phyloP scores from a whole-genome alignment of 768 basidiomycete genomes.

The Asterophora lycoperdoides region DNA sequence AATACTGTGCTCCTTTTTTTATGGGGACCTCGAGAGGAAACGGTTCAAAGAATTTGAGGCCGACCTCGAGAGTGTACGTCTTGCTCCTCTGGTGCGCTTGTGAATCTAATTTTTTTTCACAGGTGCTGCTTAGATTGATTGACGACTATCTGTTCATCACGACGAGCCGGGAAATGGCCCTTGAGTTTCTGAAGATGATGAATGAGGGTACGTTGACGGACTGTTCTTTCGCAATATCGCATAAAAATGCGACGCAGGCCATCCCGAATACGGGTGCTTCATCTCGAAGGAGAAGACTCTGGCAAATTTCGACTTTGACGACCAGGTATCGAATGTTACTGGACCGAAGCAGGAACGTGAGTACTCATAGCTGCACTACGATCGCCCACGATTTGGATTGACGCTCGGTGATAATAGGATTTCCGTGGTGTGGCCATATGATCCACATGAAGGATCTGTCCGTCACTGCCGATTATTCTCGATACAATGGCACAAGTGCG shows the following conservation, averaged over 20 bases:
- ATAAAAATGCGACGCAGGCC: constrained; percentile 43
- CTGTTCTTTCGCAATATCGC: neutral
- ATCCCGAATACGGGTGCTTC: constrained; percentile 92
- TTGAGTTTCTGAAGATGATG: constrained; percentile 73
- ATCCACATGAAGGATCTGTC: constrained; percentile 77
- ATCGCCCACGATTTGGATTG: neutral
- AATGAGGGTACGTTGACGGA: constrained; percentile 43
- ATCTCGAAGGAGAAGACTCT: constrained; percentile 87
- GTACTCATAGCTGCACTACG: constrained; percentile 1
- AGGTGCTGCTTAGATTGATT: constrained; percentile 83
- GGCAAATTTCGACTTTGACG: constrained; percentile 74
- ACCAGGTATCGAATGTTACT: constrained; percentile 49
- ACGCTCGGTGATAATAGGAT: constrained; percentile 47
- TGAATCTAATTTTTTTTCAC: neutral
- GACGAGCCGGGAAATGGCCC: constrained; percentile 55
- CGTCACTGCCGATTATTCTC: constrained; percentile 71
- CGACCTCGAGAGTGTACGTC: constrained; percentile 59
- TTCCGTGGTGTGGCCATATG: constrained; percentile 90
- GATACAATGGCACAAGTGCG: constrained; percentile 61
- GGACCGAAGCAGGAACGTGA: constrained; percentile 42
- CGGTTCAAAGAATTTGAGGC: constrained; percentile 48
- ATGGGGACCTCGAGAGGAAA: constrained; percentile 81
- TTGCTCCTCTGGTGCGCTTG: neutral
- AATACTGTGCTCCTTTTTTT: constrained; percentile 91
- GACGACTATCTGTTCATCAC: constrained; percentile 95